phyloP scores from a whole-genome alignment of 2,329 filamentous ascomycete species.

The Sporothrix globosa region DNA sequence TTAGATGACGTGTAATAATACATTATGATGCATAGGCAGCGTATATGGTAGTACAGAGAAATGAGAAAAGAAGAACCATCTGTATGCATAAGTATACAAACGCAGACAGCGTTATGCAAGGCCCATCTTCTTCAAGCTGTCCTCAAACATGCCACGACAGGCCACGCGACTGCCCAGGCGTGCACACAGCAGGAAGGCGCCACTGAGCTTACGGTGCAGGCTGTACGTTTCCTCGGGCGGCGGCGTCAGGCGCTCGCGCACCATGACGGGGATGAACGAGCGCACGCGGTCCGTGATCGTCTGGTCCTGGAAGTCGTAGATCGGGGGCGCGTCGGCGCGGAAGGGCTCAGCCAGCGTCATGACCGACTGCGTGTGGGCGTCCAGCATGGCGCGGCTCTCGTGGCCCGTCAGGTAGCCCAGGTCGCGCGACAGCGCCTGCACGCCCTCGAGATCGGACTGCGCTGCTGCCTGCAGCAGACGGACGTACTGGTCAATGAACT shows the following conservation, averaged over 20 bases:
- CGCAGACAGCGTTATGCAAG: neutral
- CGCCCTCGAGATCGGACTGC: conserved; percentile 63
- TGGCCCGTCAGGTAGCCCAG: conserved; percentile 91
- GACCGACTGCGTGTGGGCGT: conserved; percentile 87
- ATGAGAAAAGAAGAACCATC: neutral
- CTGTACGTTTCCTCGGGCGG: conserved; percentile 98
- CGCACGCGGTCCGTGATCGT: conserved; percentile 95
- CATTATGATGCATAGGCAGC: conserved; percentile 22
- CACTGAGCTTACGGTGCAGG: conserved; percentile 90
- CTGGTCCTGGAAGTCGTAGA: conserved; percentile 92
- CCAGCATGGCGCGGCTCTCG: conserved; percentile 82
- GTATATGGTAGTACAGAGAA: conserved; percentile 17
- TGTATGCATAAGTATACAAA: neutral
- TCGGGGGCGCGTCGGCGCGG: conserved; percentile 69
- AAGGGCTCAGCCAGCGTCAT: conserved; percentile 93
- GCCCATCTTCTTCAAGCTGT: conserved; percentile 51
- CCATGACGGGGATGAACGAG: conserved; percentile 87
- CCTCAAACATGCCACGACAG: conserved; percentile 78
- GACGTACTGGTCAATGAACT: conserved; percentile 81
- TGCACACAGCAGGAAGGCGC: conserved; percentile 91
- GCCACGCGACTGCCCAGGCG: conserved; percentile 78
- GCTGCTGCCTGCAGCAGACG: conserved; percentile 79
- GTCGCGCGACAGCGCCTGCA: conserved; percentile 70
- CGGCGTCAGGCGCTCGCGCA: conserved; percentile 82
- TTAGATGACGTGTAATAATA: conserved; percentile 15